Evolutionary conservation across 2,329 filamentous ascomycete species (phyloP), one percentile per base, ranked within the genome.

Genomic region (Leptographium flavum): DNA sequence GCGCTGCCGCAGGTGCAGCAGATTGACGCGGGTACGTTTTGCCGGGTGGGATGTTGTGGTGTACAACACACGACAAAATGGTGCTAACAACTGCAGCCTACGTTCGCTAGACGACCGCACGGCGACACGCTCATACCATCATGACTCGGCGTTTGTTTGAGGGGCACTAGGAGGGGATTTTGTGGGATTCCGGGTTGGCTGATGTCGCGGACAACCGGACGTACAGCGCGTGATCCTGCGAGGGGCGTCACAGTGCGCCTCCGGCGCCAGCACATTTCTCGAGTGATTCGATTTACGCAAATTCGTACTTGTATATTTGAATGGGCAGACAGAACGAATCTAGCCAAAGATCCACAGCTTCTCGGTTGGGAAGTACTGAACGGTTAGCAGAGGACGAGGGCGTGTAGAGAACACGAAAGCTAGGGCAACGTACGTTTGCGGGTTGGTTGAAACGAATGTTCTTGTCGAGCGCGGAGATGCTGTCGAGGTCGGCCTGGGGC

Each of bases 21-120:
- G 68, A 95, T 98, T 60, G 92, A 98, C 75, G 92, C 92, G 48
- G 93, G 90, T 95, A 71, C 78, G 87, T 85, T 23, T 21, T 17
- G 17, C 11, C 14, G 8, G 21, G 2, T 27, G 5, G 19, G 11
- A 11, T 30, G 0, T 39, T 7, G 14, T 43, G 23, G 17, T 25
- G 9, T 17, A n/a, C n/a, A n/a, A n/a, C n/a, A n/a, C n/a, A n/a
- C n/a, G n/a, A n/a, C n/a, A 28, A 33, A 15, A 8, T 33, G 14
- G 14, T 33, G 31, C 31, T 33, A 15, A 33, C 36, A 43, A 43
- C 32, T 14, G 17, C 32, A 57, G 55, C 55, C 3, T 58, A 54
- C 39, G 53, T 60, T 35, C 58, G 53, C 44, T 45, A 46, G 25
- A 19, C 32, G 19, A 31, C 17, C n/a, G 23, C 17, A 13, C 6